Conservation (phyloP, 176 grass and related monocot species). For the Cymbopogon citratus region DNA sequence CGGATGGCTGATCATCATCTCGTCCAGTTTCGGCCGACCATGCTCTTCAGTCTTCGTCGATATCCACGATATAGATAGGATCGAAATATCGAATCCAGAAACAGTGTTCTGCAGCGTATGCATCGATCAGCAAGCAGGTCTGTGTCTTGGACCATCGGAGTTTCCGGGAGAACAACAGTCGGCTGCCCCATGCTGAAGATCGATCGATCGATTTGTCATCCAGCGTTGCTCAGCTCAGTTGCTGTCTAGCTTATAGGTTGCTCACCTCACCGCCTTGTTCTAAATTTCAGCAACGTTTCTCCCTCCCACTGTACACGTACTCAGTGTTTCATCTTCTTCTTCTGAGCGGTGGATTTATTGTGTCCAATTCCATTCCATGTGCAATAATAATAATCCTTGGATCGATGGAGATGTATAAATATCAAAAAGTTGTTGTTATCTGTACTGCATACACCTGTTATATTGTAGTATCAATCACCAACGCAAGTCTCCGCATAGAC, state of each 20-base stretch:
- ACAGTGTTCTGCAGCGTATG: not conserved
- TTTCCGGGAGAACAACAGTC: not conserved
- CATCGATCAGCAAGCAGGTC: not conserved
- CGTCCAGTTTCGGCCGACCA: not conserved
- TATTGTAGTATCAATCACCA: no score
- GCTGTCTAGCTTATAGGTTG: not conserved
- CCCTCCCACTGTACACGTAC: no score
- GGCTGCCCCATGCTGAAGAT: constrained; percentile 19
- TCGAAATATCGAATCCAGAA: not conserved
- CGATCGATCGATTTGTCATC: not conserved
- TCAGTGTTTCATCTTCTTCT: not conserved
- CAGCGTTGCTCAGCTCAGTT: not conserved
- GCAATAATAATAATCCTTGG: not conserved
- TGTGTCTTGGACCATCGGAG: not conserved
- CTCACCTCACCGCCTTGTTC: not conserved
- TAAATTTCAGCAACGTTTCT: not conserved
- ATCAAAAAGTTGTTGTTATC: not conserved
- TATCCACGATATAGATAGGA: not conserved
- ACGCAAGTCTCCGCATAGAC: not conserved
- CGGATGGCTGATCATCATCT: not conserved
- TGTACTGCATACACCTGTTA: no score
- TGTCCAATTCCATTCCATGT: not conserved
- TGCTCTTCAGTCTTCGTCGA: not conserved
- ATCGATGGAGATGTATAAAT: not conserved
- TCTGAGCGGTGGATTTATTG: not conserved